Conservation (phyloP, 192 early-diverging fungal genomes). For the Backusella australiensis region DNA sequence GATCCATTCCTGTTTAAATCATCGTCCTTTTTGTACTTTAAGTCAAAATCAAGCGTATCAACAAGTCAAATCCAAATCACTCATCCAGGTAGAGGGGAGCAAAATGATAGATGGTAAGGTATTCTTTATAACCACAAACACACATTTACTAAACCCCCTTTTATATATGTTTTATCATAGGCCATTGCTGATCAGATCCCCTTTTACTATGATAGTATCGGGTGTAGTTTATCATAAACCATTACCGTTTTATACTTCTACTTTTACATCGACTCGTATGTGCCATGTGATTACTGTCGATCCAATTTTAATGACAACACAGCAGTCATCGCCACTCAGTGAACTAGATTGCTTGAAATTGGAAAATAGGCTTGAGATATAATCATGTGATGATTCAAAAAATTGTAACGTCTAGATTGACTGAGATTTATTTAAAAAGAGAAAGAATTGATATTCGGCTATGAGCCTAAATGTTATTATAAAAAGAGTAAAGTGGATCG, state of each 20-base stretch:
- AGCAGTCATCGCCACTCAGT: not conserved
- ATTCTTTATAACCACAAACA: not conserved
- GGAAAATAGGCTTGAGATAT: not conserved
- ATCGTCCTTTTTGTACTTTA: not conserved
- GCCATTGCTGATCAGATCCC: not conserved
- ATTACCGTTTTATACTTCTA: not conserved
- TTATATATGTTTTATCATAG: not conserved
- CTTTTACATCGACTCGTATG: not conserved
- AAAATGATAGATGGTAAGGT: not conserved
- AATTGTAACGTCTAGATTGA: too few relatives aligned
- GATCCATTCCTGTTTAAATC: slow-evolving; percentile 3
- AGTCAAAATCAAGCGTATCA: not conserved
- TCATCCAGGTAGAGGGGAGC: not conserved
- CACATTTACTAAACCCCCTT: not conserved
- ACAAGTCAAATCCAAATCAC: slow-evolving; percentile 12
- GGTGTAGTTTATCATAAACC: not conserved
- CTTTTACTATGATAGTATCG: not conserved
- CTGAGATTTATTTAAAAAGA: too few relatives aligned
- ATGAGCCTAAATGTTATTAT: too few relatives aligned
- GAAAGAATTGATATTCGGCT: too few relatives aligned
- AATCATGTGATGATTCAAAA: not conserved
- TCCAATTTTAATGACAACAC: not conserved
- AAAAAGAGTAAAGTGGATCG: too few relatives aligned
- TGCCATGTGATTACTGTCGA: not conserved
- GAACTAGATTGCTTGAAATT: not conserved